A percentile compares a stretch with the other conserved stretches of the same genome.
Conservation (phyloP, 1,284 basidiomycete genomes). For the Blastosporella zonata region DNA sequence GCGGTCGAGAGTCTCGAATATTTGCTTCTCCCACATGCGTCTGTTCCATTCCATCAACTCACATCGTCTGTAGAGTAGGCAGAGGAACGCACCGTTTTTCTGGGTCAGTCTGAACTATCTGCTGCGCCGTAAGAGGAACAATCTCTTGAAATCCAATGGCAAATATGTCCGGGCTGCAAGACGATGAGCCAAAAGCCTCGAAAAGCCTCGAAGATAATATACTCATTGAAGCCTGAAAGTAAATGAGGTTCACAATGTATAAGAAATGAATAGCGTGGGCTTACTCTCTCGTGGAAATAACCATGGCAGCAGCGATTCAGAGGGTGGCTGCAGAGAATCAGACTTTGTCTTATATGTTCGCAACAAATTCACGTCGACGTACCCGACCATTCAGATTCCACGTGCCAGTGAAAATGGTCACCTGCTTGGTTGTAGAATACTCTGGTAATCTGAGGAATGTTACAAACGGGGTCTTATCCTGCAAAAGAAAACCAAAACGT, state of each 20-base stretch:
- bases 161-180: conserved; percentile 80
- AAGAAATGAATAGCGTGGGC: conserved; percentile 26
- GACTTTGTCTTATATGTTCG: neutral
- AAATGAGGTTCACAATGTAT: neutral
- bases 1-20: conserved; percentile 75
- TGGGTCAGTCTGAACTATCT: conserved; percentile 95
- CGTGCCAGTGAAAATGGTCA: conserved; percentile 83
- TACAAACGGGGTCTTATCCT: conserved; percentile 4
- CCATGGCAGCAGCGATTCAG: conserved; percentile 88
- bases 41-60: conserved; percentile 37
- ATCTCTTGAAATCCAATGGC: conserved; percentile 98
- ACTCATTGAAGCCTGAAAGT: conserved; percentile 57
- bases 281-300: conserved; percentile 78
- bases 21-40: conserved; percentile 82
- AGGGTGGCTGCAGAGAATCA: conserved; percentile 45
- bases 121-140: conserved; percentile 93
- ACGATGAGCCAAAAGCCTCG: conserved; percentile 5
- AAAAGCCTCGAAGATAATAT: conserved; percentile 21
- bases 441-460: conserved; percentile 60
- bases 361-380: conserved; percentile 26
- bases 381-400: conserved; percentile 96
- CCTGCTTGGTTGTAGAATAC: conserved; percentile 79
- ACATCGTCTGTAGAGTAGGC: neutral
- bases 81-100: conserved; percentile 69
- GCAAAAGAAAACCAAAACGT: conserved; percentile 10